A percentile compares a stretch with the other conserved stretches of the same genome.
Conservation (phyloP, 257 asterid species). For the Salvia splendens region DNA sequence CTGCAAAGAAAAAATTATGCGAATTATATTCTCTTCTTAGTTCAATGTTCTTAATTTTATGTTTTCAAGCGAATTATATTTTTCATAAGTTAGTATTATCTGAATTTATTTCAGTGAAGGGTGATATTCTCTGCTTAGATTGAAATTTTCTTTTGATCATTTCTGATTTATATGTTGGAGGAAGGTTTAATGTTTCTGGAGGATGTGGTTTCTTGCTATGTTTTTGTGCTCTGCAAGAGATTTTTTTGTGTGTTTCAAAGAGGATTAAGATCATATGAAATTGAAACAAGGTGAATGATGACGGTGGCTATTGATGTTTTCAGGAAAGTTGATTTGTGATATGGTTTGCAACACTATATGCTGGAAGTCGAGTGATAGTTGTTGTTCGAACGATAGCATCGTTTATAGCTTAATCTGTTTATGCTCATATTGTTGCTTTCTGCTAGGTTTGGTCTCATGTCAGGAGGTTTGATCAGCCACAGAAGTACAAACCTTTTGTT, state of each 20-base stretch:
- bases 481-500: constrained; percentile 74
- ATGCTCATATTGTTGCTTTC: constrained; percentile 19
- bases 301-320: no score
- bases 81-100: not conserved
- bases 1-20: not conserved
- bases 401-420: not conserved
- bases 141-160: not conserved
- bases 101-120: constrained; percentile 2
- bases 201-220: constrained; percentile 10
- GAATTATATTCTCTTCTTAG: constrained; percentile 1
- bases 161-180: no score
- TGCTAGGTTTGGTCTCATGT: constrained; percentile 82
- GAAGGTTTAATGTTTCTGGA: constrained; percentile 16
- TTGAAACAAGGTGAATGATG: constrained; percentile 8
- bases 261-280: not conserved
- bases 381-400: not conserved
- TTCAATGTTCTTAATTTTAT: constrained; percentile 13
- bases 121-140: no score
- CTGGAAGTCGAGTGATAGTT: not conserved
- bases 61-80: not conserved
- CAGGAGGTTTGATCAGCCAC: constrained; percentile 84
- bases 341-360: not conserved
- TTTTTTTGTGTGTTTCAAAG: not conserved
- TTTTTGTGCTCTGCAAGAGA: constrained; percentile 12
- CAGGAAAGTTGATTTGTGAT: not conserved